phyloP scores from a whole-genome alignment of 306 rosid species.

The Mimosa bimucronata region DNA sequence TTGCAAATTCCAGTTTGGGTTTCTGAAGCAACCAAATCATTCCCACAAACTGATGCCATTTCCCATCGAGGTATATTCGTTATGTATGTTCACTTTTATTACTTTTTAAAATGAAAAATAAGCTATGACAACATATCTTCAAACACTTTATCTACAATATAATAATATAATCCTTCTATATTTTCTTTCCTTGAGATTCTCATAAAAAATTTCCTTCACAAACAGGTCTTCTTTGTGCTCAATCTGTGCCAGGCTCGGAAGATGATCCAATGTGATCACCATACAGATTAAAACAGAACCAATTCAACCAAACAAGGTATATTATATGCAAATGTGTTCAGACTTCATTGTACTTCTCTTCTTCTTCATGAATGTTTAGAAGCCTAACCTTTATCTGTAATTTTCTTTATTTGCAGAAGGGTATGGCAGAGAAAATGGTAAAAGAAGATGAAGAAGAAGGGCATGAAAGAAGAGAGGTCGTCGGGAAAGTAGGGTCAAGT shows the following conservation, averaged over 20 bases:
- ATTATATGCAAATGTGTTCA: too few relatives aligned
- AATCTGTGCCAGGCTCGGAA: conserved; percentile 45
- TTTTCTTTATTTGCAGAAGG: conserved; percentile 40
- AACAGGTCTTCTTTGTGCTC: too few relatives aligned
- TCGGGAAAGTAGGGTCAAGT: conserved; percentile 77
- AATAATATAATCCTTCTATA: background rate
- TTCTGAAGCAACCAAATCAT: conserved; percentile 56
- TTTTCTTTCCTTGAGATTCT: too few relatives aligned
- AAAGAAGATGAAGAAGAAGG: conserved; percentile 31
- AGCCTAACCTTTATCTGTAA: conserved; percentile 15
- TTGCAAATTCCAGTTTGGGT: conserved; percentile 61
- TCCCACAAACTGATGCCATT: conserved; percentile 53
- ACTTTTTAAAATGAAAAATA: background rate
- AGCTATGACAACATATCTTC: background rate
- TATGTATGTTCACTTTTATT: background rate
- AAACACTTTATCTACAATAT: background rate
- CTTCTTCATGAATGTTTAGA: conserved; percentile 9
- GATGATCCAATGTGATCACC: conserved; percentile 34
- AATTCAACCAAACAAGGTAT: conserved; percentile 41
- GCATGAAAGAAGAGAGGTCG: conserved; percentile 39
- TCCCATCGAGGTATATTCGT: conserved; percentile 53
- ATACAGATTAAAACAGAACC: conserved; percentile 12
- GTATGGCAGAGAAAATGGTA: conserved; percentile 25
- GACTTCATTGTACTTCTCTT: background rate
- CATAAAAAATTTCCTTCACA: too few relatives aligned